A percentile compares a stretch with the other conserved stretches of the same genome.
These are phyloP conservation scores for Stagonosporopsis vannaccii DNA, from an alignment of 2,329 filamentous ascomycete species.

Conservation along the genomic window DNA sequence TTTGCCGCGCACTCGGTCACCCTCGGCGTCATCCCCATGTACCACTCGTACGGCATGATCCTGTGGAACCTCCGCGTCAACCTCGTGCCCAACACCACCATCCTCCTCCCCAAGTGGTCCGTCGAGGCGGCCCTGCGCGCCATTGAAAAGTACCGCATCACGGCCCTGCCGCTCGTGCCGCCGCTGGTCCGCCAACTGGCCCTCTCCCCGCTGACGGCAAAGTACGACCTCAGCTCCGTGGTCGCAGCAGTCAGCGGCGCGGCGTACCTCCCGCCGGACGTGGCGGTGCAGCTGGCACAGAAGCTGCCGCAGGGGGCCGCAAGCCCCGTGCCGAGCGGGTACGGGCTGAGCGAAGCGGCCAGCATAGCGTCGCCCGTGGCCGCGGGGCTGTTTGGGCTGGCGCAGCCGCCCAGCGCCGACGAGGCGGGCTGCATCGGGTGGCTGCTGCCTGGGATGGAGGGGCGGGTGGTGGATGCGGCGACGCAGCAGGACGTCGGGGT, in stretches of 20 bases:
- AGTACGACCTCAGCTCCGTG: constrained; percentile 38
- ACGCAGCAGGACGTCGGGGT: constrained; percentile 34
- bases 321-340: constrained; percentile 35
- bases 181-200: constrained; percentile 40
- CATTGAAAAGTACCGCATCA: constrained; percentile 39
- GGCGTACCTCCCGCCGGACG: constrained; percentile 40
- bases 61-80: constrained; percentile 41
- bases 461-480: constrained; percentile 37
- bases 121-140: constrained; percentile 34
- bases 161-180: constrained; percentile 36
- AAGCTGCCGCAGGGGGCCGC: constrained; percentile 36
- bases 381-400: constrained; percentile 38
- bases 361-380: constrained; percentile 35
- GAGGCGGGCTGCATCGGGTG: constrained; percentile 37
- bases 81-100: constrained; percentile 28
- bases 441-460: constrained; percentile 40
- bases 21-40: constrained; percentile 40
- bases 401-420: constrained; percentile 21
- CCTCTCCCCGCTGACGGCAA: constrained; percentile 34
- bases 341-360: constrained; percentile 41
- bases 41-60: constrained; percentile 45
- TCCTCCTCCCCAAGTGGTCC: constrained; percentile 40
- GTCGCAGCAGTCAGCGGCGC: constrained; percentile 33
- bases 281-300: constrained; percentile 36
- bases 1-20: constrained; percentile 22